A percentile compares a stretch with the other conserved stretches of the same genome.
These are phyloP conservation scores for Dictyostelium intermedium DNA, from an alignment of 78 protist genomes.

Conservation along the genomic window DNA sequence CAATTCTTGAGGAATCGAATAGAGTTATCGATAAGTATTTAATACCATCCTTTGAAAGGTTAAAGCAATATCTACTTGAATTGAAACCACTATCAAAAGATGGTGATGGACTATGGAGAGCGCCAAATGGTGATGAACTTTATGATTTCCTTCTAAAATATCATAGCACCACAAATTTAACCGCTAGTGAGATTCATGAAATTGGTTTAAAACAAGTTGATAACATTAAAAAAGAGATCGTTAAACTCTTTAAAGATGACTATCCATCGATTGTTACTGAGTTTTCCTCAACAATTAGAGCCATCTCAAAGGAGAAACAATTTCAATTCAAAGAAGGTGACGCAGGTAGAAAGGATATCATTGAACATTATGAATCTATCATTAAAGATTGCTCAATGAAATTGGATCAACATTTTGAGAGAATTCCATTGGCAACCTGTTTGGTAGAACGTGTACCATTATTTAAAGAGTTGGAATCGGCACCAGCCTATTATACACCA, in stretches of 20 bases:
- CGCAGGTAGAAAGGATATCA: not conserved
- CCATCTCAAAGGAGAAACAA: not conserved
- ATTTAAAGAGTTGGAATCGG: conserved; percentile 21
- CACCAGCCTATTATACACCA: conserved; percentile 42
- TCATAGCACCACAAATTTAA: conserved; percentile 14
- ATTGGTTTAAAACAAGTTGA: conserved; percentile 24
- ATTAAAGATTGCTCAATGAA: not conserved
- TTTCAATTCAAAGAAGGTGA: conserved; percentile 20
- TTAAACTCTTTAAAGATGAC: not conserved
- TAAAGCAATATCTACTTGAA: not conserved
- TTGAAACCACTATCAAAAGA: not conserved
- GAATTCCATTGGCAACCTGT: not conserved
- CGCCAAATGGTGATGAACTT: conserved; percentile 10
- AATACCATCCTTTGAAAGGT: not conserved
- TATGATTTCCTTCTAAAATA: not conserved
- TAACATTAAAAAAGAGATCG: not conserved
- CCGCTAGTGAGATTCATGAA: conserved; percentile 41
- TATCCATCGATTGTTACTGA: conserved; percentile 4
- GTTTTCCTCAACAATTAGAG: not conserved
- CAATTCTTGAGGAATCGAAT: not conserved
- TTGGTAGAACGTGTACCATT: conserved; percentile 35
- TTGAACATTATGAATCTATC: not conserved
- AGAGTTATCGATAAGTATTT: not conserved
- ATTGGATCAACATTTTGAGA: not conserved
- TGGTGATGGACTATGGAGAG: conserved; percentile 58